Percentiles rank a stretch among this genome's conserved stretches.
Conservation (phyloP, 352 stramenopile genomes). For the Globisporangium orthogonon region DNA sequence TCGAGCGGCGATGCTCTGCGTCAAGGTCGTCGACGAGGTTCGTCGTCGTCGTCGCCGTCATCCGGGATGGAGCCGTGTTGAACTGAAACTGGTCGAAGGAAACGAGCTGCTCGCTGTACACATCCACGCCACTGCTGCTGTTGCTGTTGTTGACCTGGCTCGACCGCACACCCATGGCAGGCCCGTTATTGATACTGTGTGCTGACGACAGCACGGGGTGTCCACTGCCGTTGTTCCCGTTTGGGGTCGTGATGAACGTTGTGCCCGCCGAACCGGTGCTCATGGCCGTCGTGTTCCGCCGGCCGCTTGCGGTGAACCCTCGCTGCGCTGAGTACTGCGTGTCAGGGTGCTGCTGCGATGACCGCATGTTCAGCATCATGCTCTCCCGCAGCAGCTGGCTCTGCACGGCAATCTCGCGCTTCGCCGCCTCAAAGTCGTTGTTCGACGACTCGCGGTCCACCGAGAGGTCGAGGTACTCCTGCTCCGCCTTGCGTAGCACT, state of each 20-base stretch:
- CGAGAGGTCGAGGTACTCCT: constrained; percentile 58
- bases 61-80: constrained; percentile 5
- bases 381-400: constrained; percentile 71
- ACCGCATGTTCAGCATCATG: constrained; percentile 28
- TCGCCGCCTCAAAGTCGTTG: constrained; percentile 64
- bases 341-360: neutral
- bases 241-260: constrained; percentile 13
- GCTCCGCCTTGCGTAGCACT: constrained; percentile 63
- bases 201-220: too few relatives aligned
- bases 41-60: neutral
- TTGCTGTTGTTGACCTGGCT: neutral
- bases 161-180: neutral
- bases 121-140: neutral
- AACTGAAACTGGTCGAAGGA: constrained; percentile 12
- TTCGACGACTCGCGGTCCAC: constrained; percentile 54
- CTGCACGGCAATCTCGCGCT: constrained; percentile 71
- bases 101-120: constrained; percentile 11
- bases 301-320: neutral
- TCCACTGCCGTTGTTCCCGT: neutral
- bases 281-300: constrained; percentile 10
- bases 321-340: neutral
- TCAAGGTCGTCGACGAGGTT: constrained; percentile 5
- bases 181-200: neutral
- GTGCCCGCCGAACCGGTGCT: constrained; percentile 8
- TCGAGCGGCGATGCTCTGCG: constrained; percentile 7